Base-by-base conservation (phyloP, 1,284 basidiomycete species). In the Malassezia psittaci region DNA sequence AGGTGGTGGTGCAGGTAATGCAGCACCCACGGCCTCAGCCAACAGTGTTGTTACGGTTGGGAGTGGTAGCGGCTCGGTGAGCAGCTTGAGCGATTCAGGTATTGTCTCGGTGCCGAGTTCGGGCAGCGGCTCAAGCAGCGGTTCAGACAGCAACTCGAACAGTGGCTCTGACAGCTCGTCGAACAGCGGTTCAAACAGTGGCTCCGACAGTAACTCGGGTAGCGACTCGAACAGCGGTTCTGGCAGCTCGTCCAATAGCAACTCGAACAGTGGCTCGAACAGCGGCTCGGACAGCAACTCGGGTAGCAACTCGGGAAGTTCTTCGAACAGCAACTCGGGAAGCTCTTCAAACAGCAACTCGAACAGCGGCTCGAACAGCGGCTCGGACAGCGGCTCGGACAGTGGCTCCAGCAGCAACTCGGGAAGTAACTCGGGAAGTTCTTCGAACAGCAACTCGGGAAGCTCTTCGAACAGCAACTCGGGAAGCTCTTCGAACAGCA, bases 171-270 rank as follows among this genome's bases (percentile, higher is more conserved):
- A 16, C 15, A 49, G 46, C 3, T 24, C 29, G 39, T 48, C 51
- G 13, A 29, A 40, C 39, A n/a, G 29, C 13, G 35, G 24, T 42
- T 48, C 57, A 18, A 44, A 38, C 29, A 10, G 4, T n/a, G 33
- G 36, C 19, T 52, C 57, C 13, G 29, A 16, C 15, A 49, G 46
- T 1, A 32, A 33, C 43, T 48, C 51, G 13, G 45, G 40, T n/a
- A 42, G 35, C 16, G 51, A 32, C 44, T 47, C 55, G 38, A 34
- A 48, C 41, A 52, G 49, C 6, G 38, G 34, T 32, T 41, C 52
- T 12, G 44, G 36, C 47, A 18, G n/a, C n/a, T 34, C 19, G 21
- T 35, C 46, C 10, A 48, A 48, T 21, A 15, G 29, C 7, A 24
- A 18, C 46, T 48, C 46, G 46, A 48, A 35, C 46, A 15, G 21